Conservation (phyloP, 345 rosid species). For the Eutrema heterophyllum region DNA sequence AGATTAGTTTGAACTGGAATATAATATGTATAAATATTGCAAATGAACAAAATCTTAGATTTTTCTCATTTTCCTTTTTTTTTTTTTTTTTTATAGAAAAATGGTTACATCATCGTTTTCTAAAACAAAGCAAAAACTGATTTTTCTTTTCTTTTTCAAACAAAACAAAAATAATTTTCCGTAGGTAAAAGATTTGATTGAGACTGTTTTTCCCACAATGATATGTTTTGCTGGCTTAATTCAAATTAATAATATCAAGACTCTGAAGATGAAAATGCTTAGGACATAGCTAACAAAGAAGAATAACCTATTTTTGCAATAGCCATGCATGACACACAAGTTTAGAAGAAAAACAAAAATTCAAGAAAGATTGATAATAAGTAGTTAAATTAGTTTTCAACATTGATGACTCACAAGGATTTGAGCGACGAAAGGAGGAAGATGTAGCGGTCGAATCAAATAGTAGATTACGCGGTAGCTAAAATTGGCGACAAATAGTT, state of each 20-base stretch:
- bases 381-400: background rate
- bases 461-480: constrained; percentile 3
- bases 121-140: background rate
- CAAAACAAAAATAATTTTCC: no score
- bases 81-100: background rate
- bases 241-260: no score
- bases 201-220: no score
- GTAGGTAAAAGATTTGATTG: no score
- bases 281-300: no score
- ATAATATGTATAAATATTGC: background rate
- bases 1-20: background rate
- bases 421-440: constrained; percentile 37
- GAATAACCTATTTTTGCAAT: no score
- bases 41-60: background rate
- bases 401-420: constrained; percentile 27
- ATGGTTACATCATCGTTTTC: background rate
- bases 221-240: no score
- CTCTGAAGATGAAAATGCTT: no score
- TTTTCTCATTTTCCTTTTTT: background rate
- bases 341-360: no score
- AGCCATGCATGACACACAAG: no score
- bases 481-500: constrained; percentile 20
- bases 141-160: background rate
- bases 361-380: no score
- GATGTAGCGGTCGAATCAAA: constrained; percentile 6